Base-by-base conservation (phyloP, 176 grass and related monocot species). In the Luzula sylvatica region DNA sequence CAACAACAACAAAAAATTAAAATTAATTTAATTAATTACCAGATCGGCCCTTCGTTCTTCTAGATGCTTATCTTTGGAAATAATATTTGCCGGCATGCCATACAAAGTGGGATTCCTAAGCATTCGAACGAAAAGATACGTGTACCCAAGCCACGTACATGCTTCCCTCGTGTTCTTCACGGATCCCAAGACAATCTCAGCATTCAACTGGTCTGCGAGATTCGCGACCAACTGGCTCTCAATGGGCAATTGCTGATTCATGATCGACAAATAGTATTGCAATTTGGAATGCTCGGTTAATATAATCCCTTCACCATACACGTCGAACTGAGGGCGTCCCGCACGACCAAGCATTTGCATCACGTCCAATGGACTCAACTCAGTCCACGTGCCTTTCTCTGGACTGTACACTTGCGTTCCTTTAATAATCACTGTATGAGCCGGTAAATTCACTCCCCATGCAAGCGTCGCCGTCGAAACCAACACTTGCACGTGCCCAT, bases 321-420 rank as follows among this genome's bases (percentile, higher is more conserved):
- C 78, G 43, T 89, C 90, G 70, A 88, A 96, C 70, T 96, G 90
- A 23, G 90, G 90, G 66, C 90, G 83, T 57, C 90, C 90, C 39
- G 90, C 90, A 71, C 81, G 80, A 59, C 90, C 90, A 65, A 96
- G 90, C 90, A 96, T 96, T 61, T 96, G 90, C 90, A 96, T 89
- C 47, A 96, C 90, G 72, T 96, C 90, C 16, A 96, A 44, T 11
- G 84, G 84, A 62, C 90, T 96, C 73, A 96, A 63, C 58, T 96
- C 90, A 23, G 84, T 89, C 90, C 90, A 96, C 28, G 81, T 77
- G 73, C 84, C 83, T 82, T 96, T 96, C 63, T 89, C 90, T 1
- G 90, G 90, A 76, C 85, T 87, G 71, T 96, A 96, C 53, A 96
- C 88, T 55, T 96, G 90, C 15, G 90, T 96, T 8, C 92, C 85